These are phyloP conservation scores for Colletotrichum sp. DNA, from an alignment of 2,329 filamentous ascomycete species.

Conservation along the genomic window DNA sequence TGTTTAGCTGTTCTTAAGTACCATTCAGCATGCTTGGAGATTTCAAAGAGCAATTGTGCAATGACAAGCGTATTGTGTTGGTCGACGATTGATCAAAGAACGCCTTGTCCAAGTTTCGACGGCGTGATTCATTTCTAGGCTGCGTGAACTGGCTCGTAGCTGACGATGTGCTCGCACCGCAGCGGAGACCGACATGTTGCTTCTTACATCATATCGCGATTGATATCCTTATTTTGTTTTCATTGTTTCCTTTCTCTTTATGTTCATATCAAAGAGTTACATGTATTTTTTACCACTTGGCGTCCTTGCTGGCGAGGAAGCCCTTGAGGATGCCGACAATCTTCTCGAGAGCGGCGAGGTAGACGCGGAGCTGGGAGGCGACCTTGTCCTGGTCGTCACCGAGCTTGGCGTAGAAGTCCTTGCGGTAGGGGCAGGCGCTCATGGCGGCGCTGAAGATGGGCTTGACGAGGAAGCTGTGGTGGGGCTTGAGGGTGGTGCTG, in stretches of 20 bases:
- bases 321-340: slow-evolving; percentile 76
- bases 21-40: background rate
- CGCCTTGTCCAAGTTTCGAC: background rate
- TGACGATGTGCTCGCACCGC: background rate
- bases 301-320: slow-evolving; percentile 61
- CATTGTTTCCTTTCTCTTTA: background rate
- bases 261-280: background rate
- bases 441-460: slow-evolving; percentile 93
- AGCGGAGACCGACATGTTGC: slow-evolving; percentile 8
- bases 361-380: slow-evolving; percentile 66
- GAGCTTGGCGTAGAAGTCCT: slow-evolving; percentile 91
- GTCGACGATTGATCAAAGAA: background rate
- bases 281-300: slow-evolving; percentile 54
- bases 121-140: slow-evolving; percentile 19
- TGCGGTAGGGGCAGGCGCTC: slow-evolving; percentile 90
- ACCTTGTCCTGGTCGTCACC: slow-evolving; percentile 71
- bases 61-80: background rate
- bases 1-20: background rate
- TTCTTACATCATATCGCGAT: slow-evolving; percentile 9
- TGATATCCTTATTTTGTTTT: background rate
- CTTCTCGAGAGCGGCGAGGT: slow-evolving; percentile 80
- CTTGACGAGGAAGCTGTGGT: slow-evolving; percentile 91
- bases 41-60: background rate
- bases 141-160: slow-evolving; percentile 14
- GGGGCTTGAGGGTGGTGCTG: slow-evolving; percentile 84